Conservation (phyloP, 1,284 basidiomycete species). For the Malassezia globosa region DNA sequence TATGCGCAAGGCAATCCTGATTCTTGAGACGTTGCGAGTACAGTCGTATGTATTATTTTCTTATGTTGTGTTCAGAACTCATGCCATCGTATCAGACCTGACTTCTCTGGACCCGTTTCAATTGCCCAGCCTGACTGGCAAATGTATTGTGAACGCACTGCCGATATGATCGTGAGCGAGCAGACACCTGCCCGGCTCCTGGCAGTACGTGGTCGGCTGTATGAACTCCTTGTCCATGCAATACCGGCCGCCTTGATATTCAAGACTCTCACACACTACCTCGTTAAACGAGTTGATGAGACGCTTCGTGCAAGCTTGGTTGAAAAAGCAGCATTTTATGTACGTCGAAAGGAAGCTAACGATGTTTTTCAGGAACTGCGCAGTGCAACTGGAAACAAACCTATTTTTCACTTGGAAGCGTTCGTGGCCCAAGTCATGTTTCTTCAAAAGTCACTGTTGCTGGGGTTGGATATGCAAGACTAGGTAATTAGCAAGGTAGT, state of each 20-base stretch:
- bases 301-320: constrained; percentile 30
- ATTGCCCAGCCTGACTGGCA: constrained; percentile 95
- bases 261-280: constrained; percentile 56
- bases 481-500: too few relatives aligned
- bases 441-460: constrained; percentile 36
- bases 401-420: constrained; percentile 45
- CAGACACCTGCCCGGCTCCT: constrained; percentile 83
- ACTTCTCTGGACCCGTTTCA: constrained; percentile 55
- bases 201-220: constrained; percentile 81
- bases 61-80: too few relatives aligned
- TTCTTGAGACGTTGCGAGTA: constrained; percentile 91
- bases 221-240: constrained; percentile 90
- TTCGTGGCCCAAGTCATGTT: constrained; percentile 45
- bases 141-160: constrained; percentile 85
- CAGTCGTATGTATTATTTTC: constrained; percentile 21
- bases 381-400: constrained; percentile 35
- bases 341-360: constrained; percentile 49
- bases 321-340: constrained; percentile 70
- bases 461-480: constrained; percentile 27
- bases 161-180: constrained; percentile 81
- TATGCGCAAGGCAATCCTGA: constrained; percentile 82
- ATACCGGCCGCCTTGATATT: constrained; percentile 68
- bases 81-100: constrained; percentile 18
- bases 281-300: constrained; percentile 74
- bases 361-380: constrained; percentile 53